A percentile compares a stretch with the other conserved stretches of the same genome.
Evolutionary conservation across 345 rosid species (phyloP).

Genomic region (Aquilaria yunnanensis): DNA sequence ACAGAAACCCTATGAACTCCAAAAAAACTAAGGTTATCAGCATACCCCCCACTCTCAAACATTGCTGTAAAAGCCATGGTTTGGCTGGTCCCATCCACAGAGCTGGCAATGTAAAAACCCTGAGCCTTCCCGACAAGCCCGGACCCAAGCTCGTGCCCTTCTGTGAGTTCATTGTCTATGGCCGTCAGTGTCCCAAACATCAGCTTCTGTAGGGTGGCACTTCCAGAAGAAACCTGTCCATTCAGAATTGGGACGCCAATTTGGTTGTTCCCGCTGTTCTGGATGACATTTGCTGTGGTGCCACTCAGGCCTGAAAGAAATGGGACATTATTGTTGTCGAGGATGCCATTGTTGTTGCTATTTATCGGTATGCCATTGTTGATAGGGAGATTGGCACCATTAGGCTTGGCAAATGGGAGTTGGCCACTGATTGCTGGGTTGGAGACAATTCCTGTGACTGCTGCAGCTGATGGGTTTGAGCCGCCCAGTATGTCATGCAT

Average conservation of each 20-base stretch:
- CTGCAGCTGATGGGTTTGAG: constrained; percentile 62
- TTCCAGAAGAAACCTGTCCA: constrained; percentile 53
- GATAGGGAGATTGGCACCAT: constrained; percentile 70
- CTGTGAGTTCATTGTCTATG: constrained; percentile 74
- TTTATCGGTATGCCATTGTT: constrained; percentile 52
- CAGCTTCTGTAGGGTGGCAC: constrained; percentile 45
- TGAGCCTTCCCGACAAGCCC: constrained; percentile 74
- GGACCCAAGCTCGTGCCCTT: constrained; percentile 64
- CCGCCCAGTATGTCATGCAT: constrained; percentile 85
- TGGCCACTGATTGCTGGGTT: constrained; percentile 68
- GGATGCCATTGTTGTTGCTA: constrained; percentile 53
- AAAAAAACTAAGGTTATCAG: constrained; percentile 66
- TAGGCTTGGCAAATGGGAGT: constrained; percentile 80
- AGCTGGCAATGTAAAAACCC: constrained; percentile 77
- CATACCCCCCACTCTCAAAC: constrained; percentile 67
- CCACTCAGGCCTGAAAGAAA: constrained; percentile 78
- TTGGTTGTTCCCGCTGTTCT: constrained; percentile 46
- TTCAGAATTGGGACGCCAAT: constrained; percentile 33
- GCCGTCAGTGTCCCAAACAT: constrained; percentile 87
- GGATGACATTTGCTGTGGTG: constrained; percentile 36
- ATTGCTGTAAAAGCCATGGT: constrained; percentile 74
- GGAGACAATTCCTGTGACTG: constrained; percentile 65
- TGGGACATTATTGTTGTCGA: constrained; percentile 84
- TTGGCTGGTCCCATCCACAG: constrained; percentile 71
- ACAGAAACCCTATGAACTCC: constrained; percentile 66